phyloP scores from a whole-genome alignment of 495 filamentous ascomycete genomes.

The Hypomontagnella submonticulosa region DNA sequence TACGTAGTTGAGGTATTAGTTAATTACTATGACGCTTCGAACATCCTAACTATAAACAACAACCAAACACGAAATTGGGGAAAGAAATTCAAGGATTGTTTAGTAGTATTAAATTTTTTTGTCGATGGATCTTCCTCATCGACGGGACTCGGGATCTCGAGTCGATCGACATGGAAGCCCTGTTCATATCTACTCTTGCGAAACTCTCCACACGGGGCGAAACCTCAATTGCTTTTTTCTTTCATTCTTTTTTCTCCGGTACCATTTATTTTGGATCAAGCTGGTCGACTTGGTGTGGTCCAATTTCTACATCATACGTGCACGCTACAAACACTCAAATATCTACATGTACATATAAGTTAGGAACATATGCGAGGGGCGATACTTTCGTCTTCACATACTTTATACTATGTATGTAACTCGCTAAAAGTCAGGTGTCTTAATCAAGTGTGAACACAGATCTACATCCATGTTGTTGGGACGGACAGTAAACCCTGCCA shows the following conservation, averaged over 20 bases:
- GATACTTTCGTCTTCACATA: not conserved
- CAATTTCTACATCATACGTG: too few species aligned
- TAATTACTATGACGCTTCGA: not conserved
- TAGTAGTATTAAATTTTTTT: slow-evolving; percentile 16
- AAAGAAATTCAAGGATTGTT: slow-evolving; percentile 12
- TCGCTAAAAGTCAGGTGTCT: slow-evolving; percentile 21
- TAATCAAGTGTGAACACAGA: slow-evolving; percentile 3
- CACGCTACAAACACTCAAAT: too few species aligned
- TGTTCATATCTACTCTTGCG: slow-evolving; percentile 8
- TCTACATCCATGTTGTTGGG: slow-evolving; percentile 6
- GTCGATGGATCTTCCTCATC: slow-evolving; percentile 31
- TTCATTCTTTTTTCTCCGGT: slow-evolving; percentile 11
- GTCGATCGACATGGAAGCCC: slow-evolving; percentile 39
- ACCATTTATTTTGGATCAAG: not conserved
- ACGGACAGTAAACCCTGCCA: slow-evolving; percentile 25
- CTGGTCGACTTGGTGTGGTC: not conserved
- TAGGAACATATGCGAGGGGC: not conserved
- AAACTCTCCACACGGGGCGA: slow-evolving; percentile 25
- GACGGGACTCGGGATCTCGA: slow-evolving; percentile 42
- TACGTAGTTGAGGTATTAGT: not conserved
- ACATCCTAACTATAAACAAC: slow-evolving; percentile 6
- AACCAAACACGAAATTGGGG: slow-evolving; percentile 12
- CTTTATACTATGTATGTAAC: not conserved
- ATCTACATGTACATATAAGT: too few species aligned
- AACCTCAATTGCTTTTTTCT: slow-evolving; percentile 29